Evolutionary conservation across 2,329 filamentous ascomycete species (phyloP).

Genomic region (Fusarium pininemorale): DNA sequence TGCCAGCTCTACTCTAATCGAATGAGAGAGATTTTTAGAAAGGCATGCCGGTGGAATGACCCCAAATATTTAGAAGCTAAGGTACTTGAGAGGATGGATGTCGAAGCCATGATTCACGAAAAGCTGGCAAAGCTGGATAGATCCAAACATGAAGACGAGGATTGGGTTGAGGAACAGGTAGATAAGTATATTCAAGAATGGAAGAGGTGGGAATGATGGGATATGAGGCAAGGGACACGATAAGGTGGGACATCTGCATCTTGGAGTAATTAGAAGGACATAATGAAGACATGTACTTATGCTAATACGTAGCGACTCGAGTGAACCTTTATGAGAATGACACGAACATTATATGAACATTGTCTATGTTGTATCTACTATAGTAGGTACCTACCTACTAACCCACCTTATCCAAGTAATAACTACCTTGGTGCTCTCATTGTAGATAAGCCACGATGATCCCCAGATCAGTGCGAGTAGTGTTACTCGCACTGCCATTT

Average conservation of each 20-base stretch:
- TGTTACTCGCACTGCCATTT: not conserved
- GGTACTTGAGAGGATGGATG: slow-evolving; percentile 66
- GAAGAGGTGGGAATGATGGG: slow-evolving; percentile 63
- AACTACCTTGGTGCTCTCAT: not conserved
- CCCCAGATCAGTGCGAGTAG: not conserved
- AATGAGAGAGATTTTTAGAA: slow-evolving; percentile 79
- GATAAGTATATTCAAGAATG: slow-evolving; percentile 65
- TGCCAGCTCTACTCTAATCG: slow-evolving; percentile 85
- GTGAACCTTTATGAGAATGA: slow-evolving; percentile 32
- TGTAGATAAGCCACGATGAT: not conserved
- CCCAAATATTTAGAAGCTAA: slow-evolving; percentile 68
- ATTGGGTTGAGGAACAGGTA: slow-evolving; percentile 54
- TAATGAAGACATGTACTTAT: slow-evolving; percentile 36
- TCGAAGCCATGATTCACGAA: slow-evolving; percentile 68
- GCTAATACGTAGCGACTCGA: slow-evolving; percentile 23
- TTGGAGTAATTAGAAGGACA: slow-evolving; percentile 28
- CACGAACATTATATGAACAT: slow-evolving; percentile 8
- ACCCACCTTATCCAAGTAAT: not conserved
- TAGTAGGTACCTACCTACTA: not conserved
- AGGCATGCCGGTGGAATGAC: slow-evolving; percentile 73
- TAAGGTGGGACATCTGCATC: slow-evolving; percentile 24
- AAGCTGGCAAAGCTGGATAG: slow-evolving; percentile 58
- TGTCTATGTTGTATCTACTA: not conserved
- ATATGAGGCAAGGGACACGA: not conserved
- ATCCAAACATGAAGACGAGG: slow-evolving; percentile 45